phyloP scores from a whole-genome alignment of 257 asterid species.

The Phtheirospermum japonicum region DNA sequence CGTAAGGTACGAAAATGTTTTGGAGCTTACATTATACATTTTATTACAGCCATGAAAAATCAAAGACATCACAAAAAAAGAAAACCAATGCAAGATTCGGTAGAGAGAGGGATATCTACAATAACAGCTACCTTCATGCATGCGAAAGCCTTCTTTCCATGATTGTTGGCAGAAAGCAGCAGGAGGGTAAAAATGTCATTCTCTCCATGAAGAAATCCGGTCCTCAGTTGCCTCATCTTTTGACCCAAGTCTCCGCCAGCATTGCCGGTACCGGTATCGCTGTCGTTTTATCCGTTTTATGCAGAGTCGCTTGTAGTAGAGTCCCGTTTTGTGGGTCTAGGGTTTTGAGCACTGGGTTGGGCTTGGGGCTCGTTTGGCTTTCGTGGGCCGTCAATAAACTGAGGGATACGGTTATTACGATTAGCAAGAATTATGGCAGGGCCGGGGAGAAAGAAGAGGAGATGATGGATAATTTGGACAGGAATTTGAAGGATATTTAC shows the following conservation, averaged over 20 bases:
- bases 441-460: slow-evolving; percentile 45
- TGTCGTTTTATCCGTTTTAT: slow-evolving; percentile 56
- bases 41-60: slow-evolving; percentile 46
- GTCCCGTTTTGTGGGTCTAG: slow-evolving; percentile 56
- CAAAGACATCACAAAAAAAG: slow-evolving; percentile 47
- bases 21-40: slow-evolving; percentile 1
- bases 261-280: slow-evolving; percentile 95
- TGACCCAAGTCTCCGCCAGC: slow-evolving; percentile 72
- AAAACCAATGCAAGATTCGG: slow-evolving; percentile 37
- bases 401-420: slow-evolving; percentile 61
- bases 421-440: slow-evolving; percentile 50
- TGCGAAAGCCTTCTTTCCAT: slow-evolving; percentile 87
- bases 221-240: slow-evolving; percentile 62
- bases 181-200: slow-evolving; percentile 43
- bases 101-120: slow-evolving; percentile 46
- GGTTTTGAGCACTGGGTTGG: slow-evolving; percentile 67
- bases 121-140: slow-evolving; percentile 62
- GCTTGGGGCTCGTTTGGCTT: slow-evolving; percentile 84
- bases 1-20: neutral
- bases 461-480: slow-evolving; percentile 56
- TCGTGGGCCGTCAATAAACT: slow-evolving; percentile 76
- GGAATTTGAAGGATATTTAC: slow-evolving; percentile 58
- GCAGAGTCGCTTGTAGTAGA: slow-evolving; percentile 56
- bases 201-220: slow-evolving; percentile 72
- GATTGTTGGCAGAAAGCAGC: slow-evolving; percentile 54